Evolutionary conservation across 306 rosid genomes (phyloP), one percentile per base, ranked within the genome.

Genomic region (Carpinus fangiana): DNA sequence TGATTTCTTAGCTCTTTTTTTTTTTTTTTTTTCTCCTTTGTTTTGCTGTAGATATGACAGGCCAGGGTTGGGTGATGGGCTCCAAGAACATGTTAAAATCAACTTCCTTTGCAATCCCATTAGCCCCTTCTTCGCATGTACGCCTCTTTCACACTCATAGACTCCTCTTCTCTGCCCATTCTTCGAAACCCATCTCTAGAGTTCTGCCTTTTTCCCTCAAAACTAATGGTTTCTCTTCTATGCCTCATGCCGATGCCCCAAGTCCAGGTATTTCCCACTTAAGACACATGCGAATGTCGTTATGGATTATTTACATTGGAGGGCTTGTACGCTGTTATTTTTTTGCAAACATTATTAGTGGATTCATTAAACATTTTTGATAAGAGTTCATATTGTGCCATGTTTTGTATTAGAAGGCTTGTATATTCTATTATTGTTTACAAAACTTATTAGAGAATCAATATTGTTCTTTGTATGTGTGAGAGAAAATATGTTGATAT

Each of bases 181-280:
- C 87, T 31, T 74, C 80, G 1, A 90, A 84, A 83, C 84, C 84
- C 79, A 12, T 12, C 72, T 75, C 87, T 1, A 91, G 73, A 74
- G 28, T 26, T 38, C 81, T 52, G 38, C 71, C 93, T 4, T 83
- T 77, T 38, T 87, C 91, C 16, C 83, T 90, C 78, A 75, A 71
- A 71, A 81, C 94, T 23, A 90, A 92, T 76, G 97, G 97, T 23
- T 87, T 82, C 75, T 80, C 83, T 47, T 78, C 65, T 66, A 38
- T 72, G 53, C 90, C 94, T 52, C 81, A 81, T 12, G 78, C 86
- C 83, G 60, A 28, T 21, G 68, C 82, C 23, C 85, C 88, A 55
- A 71, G 78, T 64, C 88, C 88, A 74, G 88, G 94, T 85, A 71
- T 46, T 67, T 26, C 34, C 1, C 46, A 34, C 56, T 72, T 73